A percentile compares a stretch with the other conserved stretches of the same genome.
Conservation (phyloP, 2,329 filamentous ascomycete genomes). For the Trichophyton verrucosum region DNA sequence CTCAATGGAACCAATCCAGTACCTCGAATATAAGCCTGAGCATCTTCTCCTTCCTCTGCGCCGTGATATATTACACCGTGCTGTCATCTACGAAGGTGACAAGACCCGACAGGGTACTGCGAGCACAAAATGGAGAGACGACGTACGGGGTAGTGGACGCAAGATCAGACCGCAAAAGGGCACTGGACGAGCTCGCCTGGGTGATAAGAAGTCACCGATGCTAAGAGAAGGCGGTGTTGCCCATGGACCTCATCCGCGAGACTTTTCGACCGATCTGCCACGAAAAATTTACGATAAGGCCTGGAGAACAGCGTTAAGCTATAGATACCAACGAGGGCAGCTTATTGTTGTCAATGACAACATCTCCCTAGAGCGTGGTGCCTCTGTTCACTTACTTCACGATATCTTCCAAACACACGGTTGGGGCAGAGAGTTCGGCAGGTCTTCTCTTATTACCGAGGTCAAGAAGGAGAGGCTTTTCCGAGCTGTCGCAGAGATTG, state of each 20-base stretch:
- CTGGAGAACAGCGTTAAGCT: conserved; percentile 86
- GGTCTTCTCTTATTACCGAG: conserved; percentile 63
- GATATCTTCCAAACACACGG: conserved; percentile 58
- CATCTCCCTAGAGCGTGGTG: conserved; percentile 47
- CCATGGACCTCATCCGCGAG: conserved; percentile 81
- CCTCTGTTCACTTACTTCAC: conserved; percentile 46
- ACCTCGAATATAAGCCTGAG: conserved; percentile 65
- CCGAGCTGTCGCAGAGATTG: conserved; percentile 51
- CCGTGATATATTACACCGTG: conserved; percentile 82
- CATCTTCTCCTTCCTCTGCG: conserved; percentile 81
- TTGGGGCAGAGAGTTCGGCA: conserved; percentile 54
- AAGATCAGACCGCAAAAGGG: conserved; percentile 87
- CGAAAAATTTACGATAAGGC: conserved; percentile 90
- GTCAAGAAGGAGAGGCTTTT: conserved; percentile 51
- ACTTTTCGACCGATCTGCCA: conserved; percentile 74
- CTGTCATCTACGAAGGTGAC: conserved; percentile 87
- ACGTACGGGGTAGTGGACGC: conserved; percentile 69
- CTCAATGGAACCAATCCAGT: conserved; percentile 65
- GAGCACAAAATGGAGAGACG: conserved; percentile 63
- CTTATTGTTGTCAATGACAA: conserved; percentile 74
- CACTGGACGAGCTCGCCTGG: conserved; percentile 63
- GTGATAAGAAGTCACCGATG: conserved; percentile 70
- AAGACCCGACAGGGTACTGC: conserved; percentile 77
- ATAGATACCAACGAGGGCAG: conserved; percentile 78
- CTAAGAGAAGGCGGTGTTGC: conserved; percentile 73